Conservation (phyloP, 2,329 filamentous ascomycete species). For the Escovopsis weberi region DNA sequence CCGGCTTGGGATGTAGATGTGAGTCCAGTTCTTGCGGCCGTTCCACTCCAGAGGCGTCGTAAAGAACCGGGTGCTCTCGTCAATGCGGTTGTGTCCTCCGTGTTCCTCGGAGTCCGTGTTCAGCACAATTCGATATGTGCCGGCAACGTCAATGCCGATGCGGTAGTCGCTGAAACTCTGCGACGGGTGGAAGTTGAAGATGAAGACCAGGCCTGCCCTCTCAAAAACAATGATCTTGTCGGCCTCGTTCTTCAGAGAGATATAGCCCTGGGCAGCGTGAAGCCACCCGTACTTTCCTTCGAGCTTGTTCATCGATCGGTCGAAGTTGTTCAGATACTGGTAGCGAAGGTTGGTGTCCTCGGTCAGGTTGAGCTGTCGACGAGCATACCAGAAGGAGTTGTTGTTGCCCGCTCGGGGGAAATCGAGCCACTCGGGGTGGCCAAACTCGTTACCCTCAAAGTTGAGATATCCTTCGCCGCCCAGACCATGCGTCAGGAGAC, state of each 20-base stretch:
- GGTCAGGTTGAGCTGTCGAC: conserved; percentile 83
- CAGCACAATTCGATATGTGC: conserved; percentile 76
- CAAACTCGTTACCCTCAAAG: conserved; percentile 98
- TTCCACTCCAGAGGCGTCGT: conserved; percentile 90
- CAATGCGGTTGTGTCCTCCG: conserved; percentile 66
- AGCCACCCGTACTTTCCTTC: conserved; percentile 91
- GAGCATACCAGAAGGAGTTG: conserved; percentile 89
- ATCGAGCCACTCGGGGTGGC: conserved; percentile 97
- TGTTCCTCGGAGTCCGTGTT: conserved; percentile 65
- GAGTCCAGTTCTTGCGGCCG: conserved; percentile 72
- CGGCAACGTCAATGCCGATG: conserved; percentile 69
- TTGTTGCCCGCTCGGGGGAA: conserved; percentile 88
- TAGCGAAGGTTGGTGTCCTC: conserved; percentile 80
- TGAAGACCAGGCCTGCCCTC: conserved; percentile 73
- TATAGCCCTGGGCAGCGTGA: conserved; percentile 69
- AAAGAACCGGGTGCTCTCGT: conserved; percentile 75
- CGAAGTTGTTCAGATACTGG: conserved; percentile 84
- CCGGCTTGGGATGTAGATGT: conserved; percentile 76
- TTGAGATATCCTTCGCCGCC: conserved; percentile 96
- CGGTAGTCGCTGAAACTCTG: conserved; percentile 85
- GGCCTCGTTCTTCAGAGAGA: conserved; percentile 81
- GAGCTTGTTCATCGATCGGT: conserved; percentile 74
- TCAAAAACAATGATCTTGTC: conserved; percentile 97
- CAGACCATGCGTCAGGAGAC: conserved; percentile 76
- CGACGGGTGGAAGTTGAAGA: conserved; percentile 90